phyloP scores from a whole-genome alignment of 116 monocot genomes.

The Cymodocea nodosa region DNA sequence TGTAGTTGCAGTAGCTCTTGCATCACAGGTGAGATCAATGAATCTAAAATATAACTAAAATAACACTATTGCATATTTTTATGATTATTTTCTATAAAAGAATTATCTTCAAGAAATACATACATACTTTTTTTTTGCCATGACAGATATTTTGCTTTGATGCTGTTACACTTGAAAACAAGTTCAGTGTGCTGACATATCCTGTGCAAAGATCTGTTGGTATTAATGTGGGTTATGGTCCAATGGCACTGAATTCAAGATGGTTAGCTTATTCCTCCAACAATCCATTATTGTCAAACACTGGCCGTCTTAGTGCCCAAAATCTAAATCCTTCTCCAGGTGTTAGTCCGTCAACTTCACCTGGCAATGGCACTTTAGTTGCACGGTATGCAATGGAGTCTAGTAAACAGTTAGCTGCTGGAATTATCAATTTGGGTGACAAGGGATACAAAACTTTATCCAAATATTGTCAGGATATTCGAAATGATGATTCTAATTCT shows the following conservation, averaged over 20 bases:
- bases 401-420: conserved; percentile 95
- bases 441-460: conserved; percentile 90
- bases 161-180: conserved; percentile 89
- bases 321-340: conserved; percentile 83
- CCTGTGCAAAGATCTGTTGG: conserved; percentile 73
- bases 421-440: conserved; percentile 84
- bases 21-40: conserved; percentile 65
- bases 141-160: conserved; percentile 98
- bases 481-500: conserved; percentile 80
- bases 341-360: conserved; percentile 90
- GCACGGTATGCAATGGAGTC: conserved; percentile 99
- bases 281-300: conserved; percentile 70
- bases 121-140: neutral
- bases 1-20: conserved; percentile 86
- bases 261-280: conserved; percentile 96
- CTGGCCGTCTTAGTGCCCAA: conserved; percentile 84
- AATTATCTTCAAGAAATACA: no score
- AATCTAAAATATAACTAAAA: neutral
- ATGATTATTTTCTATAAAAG: no score
- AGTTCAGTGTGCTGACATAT: conserved; percentile 90
- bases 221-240: conserved; percentile 78
- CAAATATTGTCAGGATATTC: conserved; percentile 78
- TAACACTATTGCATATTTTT: neutral
- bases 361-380: conserved; percentile 77
- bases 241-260: conserved; percentile 87